Percentiles rank a stretch among this genome's conserved stretches.
Evolutionary conservation across 1,284 basidiomycete genomes (phyloP).

Genomic region (Pholiota adiposa): DNA sequence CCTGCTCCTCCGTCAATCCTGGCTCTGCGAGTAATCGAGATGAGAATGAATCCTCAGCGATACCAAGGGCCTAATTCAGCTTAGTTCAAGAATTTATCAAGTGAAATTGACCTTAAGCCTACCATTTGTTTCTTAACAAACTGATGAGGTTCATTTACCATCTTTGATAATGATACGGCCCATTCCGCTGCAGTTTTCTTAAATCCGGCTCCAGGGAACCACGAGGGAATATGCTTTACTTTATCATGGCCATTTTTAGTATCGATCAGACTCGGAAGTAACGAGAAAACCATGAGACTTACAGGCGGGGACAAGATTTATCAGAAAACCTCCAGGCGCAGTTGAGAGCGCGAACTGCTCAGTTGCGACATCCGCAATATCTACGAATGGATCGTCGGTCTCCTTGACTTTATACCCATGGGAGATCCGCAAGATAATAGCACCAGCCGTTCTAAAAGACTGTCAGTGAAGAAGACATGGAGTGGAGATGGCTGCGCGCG

Average conservation of each 20-base stretch:
- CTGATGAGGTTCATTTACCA: constrained; percentile 45
- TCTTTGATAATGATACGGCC: constrained; percentile 39
- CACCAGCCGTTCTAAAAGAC: constrained; percentile 44
- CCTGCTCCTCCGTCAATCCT: constrained; percentile 28
- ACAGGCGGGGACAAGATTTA: constrained; percentile 45
- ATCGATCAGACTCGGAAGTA: background rate
- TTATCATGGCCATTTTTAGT: background rate
- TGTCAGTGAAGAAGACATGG: background rate
- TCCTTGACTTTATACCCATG: constrained; percentile 52
- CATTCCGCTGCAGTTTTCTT: constrained; percentile 46
- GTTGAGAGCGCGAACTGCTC: constrained; percentile 49
- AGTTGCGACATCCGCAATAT: constrained; percentile 45
- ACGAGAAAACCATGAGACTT: constrained; percentile 5
- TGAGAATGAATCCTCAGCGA: constrained; percentile 33
- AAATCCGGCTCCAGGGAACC: constrained; percentile 58
- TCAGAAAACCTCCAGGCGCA: constrained; percentile 45
- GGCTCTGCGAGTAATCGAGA: constrained; percentile 32
- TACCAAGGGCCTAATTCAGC: constrained; percentile 33
- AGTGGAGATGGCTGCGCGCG: background rate
- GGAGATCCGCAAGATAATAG: constrained; percentile 53
- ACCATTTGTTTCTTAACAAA: constrained; percentile 55
- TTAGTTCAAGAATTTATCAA: background rate
- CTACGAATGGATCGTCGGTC: constrained; percentile 49
- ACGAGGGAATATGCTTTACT: constrained; percentile 45
- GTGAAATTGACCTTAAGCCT: background rate